Evolutionary conservation across 1,284 basidiomycete genomes (phyloP), one percentile per base, ranked within the genome.

Genomic region (Heterobasidion occidentale): DNA sequence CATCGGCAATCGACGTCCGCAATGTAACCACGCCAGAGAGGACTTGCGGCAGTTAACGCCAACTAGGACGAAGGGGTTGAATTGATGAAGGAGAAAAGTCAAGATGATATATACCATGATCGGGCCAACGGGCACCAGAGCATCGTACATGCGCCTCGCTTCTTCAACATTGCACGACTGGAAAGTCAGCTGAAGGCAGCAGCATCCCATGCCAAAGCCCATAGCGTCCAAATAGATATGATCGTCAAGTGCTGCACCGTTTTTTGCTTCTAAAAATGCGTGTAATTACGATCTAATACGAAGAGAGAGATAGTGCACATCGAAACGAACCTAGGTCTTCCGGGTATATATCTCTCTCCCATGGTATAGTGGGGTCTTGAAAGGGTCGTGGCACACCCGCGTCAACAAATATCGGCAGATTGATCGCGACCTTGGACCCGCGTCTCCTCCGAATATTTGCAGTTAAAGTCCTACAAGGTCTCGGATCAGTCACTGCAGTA

Each of bases 151-250:
- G 53, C 89, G 78, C 63, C 94, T 80, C 6, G 97, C 96, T 70
- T 99, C 94, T 46, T 82, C 78, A 34, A 99, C 86, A 70, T 94
- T 93, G 71, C 91, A 96, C 0, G 94, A 90, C 71, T 99, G 97
- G 76, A 99, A 98, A 3, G 97, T 99, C 61, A 99, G 81, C 68
- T 99, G 97, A 53, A 99, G 76, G 72, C 97, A 99, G 67, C 93
- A 97, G 67, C 96, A 98, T 3, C 97, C 97, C 96, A 98, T 99
- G 48, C 97, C 97, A 70, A 99, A 99, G 27, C 95, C 96, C 97
- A 98, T 98, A 1, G 97, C 95, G 71, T 99, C 97, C 79, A 99
- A 84, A 71, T 99, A 99, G 63, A 99, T 94, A 71, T 98, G 94
- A 70, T 96, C 88, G 12, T 79, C 76, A 52, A 91, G 77, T 9